Base-by-base conservation (phyloP, 768 basidiomycete species). In the Phaeotremella skinneri region DNA sequence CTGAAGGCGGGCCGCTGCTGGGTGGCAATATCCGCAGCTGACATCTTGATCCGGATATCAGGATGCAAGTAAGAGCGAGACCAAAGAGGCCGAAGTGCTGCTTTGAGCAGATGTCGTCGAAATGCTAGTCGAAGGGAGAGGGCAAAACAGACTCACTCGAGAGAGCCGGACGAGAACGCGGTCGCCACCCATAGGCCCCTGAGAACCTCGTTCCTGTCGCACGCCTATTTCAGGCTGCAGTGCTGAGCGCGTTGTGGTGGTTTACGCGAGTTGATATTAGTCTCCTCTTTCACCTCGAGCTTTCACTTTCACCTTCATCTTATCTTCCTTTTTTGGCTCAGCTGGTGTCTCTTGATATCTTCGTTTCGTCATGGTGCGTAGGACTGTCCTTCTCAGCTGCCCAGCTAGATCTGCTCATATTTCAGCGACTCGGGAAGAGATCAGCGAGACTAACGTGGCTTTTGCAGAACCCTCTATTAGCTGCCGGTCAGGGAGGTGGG, bases 381-480 rank as follows among this genome's bases (percentile, higher is more conserved):
- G 14, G 6, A 11, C 29, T 7, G 6, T 14, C 20, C 34, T 20
- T 5, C 20, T 14, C 17, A 4, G 13, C 5, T 30, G 3, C 27
- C n/a, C n/a, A n/a, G n/a, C n/a, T n/a, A n/a, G n/a, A n/a, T n/a
- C n/a, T n/a, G n/a, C n/a, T n/a, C n/a, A n/a, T n/a, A n/a, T n/a
- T n/a, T n/a, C n/a, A n/a, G n/a, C 4, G 20, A 34, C 51, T 4
- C 9, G 32, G 3, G 14, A 34, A 34, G 32, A 17, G 4, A 20
- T 27, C 20, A 31, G 42, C 11, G 21, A n/a, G 52, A 41, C 25
- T 41, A 21, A 13, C 26, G 17, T 48, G 42, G 27, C 50, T 11
- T 26, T 27, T 37, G 20, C 54, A 73, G 71, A 73, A 73, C 55
- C 68, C 68, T 17, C 34, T 73, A 37, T 59, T 73, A 31, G 69